A percentile compares a stretch with the other conserved stretches of the same genome.
Evolutionary conservation across 768 basidiomycete species (phyloP).

Genomic region (Cyathus striatus): DNA sequence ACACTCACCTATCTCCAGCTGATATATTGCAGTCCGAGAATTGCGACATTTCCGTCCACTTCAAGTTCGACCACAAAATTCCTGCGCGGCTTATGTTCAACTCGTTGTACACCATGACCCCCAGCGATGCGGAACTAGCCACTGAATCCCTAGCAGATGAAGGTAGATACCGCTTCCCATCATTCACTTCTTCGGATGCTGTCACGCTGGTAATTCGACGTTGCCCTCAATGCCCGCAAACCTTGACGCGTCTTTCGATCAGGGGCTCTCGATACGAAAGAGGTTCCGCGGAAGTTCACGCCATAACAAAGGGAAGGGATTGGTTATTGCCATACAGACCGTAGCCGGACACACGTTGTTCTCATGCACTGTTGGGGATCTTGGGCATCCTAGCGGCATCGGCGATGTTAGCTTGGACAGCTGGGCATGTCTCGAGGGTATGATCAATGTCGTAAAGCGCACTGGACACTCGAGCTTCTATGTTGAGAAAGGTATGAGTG

Average conservation of each 20-base stretch:
- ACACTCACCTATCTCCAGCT: no score
- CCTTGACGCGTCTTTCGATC: neutral
- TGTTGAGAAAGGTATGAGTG: constrained; percentile 82
- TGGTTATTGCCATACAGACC: constrained; percentile 76
- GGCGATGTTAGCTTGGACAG: constrained; percentile 79
- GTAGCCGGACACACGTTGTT: constrained; percentile 77
- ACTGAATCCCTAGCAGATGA: constrained; percentile 70
- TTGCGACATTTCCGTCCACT: no score
- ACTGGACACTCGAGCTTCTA: constrained; percentile 85
- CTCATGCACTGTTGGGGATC: constrained; percentile 79
- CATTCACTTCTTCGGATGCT: constrained; percentile 75
- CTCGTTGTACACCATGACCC: constrained; percentile 55
- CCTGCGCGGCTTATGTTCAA: no score
- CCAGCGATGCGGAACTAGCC: constrained; percentile 70
- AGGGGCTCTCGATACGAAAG: constrained; percentile 75
- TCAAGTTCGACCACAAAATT: no score
- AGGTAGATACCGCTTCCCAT: constrained; percentile 60
- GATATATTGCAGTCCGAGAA: no score
- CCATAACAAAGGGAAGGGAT: constrained; percentile 73
- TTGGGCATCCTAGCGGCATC: constrained; percentile 59
- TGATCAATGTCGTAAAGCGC: constrained; percentile 72
- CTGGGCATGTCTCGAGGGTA: constrained; percentile 74
- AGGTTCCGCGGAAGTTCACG: constrained; percentile 72
- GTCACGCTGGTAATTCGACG: constrained; percentile 54
- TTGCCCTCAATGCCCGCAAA: neutral